Evolutionary conservation across 768 basidiomycete genomes (phyloP).

Genomic region (Cyclocybe cylindracea): DNA sequence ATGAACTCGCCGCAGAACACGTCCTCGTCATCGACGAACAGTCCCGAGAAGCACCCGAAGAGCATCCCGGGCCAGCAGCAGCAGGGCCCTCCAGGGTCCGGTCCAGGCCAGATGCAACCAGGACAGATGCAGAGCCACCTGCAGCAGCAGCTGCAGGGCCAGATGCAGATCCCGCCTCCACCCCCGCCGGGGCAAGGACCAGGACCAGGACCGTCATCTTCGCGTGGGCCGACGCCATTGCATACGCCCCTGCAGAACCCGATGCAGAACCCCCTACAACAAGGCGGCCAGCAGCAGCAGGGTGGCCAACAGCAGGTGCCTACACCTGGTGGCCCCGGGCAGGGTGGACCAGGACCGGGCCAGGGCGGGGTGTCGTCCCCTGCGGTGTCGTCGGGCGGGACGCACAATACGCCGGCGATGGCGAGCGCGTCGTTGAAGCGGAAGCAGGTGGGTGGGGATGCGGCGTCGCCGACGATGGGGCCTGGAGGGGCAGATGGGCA

Average conservation of each 20-base stretch:
- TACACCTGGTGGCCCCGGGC: not conserved
- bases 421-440: conserved; percentile 54
- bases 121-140: conserved; percentile 15
- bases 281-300: conserved; percentile 14
- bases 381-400: conserved; percentile 35
- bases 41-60: conserved; percentile 67
- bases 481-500: too few relatives aligned
- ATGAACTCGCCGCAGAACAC: conserved; percentile 54
- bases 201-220: conserved; percentile 12
- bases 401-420: conserved; percentile 51
- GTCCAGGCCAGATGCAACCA: not conserved
- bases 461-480: conserved; percentile 52
- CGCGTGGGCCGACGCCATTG: conserved; percentile 27
- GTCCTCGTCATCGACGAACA: conserved; percentile 47
- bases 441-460: conserved; percentile 41
- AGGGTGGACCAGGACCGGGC: conserved; percentile 16
- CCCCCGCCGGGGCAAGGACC: not conserved
- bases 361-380: conserved; percentile 31
- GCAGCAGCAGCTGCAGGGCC: conserved; percentile 15
- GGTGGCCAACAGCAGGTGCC: conserved; percentile 10
- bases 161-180: conserved; percentile 2
- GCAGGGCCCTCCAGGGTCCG: not conserved
- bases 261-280: not conserved
- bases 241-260: too few relatives aligned
- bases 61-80: conserved; percentile 39